phyloP scores from a whole-genome alignment of 1,284 basidiomycete species.

The Mycena citricolor region DNA sequence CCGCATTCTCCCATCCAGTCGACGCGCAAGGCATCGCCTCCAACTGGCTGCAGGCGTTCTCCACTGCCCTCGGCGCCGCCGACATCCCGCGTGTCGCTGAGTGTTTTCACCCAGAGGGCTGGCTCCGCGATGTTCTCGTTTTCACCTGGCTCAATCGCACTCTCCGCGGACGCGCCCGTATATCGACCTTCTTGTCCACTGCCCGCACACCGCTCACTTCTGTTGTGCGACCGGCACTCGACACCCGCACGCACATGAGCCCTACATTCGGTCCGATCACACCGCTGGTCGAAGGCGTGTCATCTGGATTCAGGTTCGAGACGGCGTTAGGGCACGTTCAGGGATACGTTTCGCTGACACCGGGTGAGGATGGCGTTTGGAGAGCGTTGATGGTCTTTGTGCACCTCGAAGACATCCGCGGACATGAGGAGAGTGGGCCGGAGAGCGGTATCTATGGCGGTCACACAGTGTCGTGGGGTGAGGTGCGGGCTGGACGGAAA shows the following conservation, averaged over 20 bases:
- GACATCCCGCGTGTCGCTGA: constrained; percentile 24
- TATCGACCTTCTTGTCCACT: constrained; percentile 32
- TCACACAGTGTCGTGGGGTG: constrained; percentile 35
- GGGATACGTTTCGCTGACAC: constrained; percentile 38
- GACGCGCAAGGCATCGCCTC: constrained; percentile 4
- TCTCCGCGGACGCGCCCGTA: constrained; percentile 31
- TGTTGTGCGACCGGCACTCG: constrained; percentile 32
- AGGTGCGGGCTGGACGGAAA: constrained; percentile 27
- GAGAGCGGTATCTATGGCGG: constrained; percentile 33
- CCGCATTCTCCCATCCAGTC: too few species aligned
- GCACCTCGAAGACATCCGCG: constrained; percentile 32
- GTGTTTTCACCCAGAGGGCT: constrained; percentile 34
- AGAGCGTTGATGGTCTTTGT: constrained; percentile 35
- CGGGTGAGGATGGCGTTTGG: constrained; percentile 29
- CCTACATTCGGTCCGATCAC: constrained; percentile 29
- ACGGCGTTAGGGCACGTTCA: constrained; percentile 36
- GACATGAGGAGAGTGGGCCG: constrained; percentile 33
- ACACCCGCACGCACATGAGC: constrained; percentile 27
- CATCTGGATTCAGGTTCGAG: constrained; percentile 41
- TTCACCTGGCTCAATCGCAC: constrained; percentile 39
- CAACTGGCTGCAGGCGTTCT: constrained; percentile 27
- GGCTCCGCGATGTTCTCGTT: constrained; percentile 37
- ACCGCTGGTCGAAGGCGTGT: constrained; percentile 27
- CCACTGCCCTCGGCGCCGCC: constrained; percentile 19
- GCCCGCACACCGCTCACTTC: constrained; percentile 25